Base-by-base conservation (phyloP, 2,329 filamentous ascomycete species). In the Chaetomium sp. region DNA sequence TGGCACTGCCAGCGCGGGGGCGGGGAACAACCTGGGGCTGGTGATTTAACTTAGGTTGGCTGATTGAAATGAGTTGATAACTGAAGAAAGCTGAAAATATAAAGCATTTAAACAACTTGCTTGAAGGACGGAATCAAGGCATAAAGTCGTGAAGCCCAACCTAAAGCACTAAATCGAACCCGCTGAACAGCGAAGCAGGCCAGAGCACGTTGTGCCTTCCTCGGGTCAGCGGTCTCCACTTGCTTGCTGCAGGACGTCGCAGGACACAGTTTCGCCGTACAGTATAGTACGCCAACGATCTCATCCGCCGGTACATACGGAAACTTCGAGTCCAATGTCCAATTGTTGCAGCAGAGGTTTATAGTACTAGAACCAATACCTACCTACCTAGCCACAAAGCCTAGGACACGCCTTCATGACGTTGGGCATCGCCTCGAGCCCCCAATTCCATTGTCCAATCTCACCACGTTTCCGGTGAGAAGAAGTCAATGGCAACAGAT, bases 1-100 rank as follows among this genome's bases (percentile, higher is more conserved):
- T 23, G 51, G 56, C 57, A 47, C 23, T 68, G 67, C 55, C 47
- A 42, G 60, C 57, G 53, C 21, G 55, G 35, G 33, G 60, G 58
- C 21, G 42, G 62, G 58, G 58, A 29, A 29, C 27, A 29, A 45
- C 50, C 56, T 13, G 25, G 35, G 16, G 6, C 38, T 42, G 16
- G 16, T 42, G 38, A 42, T 33, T 35, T 21, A 23, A 33, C n/a
- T 23, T 16, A 35, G 8, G 19, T 16, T 7, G 23, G n/a, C 13
- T 21, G 21, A 27, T 38, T 19, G 33, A 38, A 21, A 25, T 23
- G 33, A 42, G 21, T 42, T 7, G 21, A 57, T 38, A 25, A 8
- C 23, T 31, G 27, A n/a, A n/a, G 6, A 53, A 10, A 6, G 23
- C 12, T 31, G 6, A 29, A 29, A 31, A 53, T 27, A 3, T 19